Evolutionary conservation across 805 yeast genomes (phyloP).

Genomic region (Suhomyces emberorum): DNA sequence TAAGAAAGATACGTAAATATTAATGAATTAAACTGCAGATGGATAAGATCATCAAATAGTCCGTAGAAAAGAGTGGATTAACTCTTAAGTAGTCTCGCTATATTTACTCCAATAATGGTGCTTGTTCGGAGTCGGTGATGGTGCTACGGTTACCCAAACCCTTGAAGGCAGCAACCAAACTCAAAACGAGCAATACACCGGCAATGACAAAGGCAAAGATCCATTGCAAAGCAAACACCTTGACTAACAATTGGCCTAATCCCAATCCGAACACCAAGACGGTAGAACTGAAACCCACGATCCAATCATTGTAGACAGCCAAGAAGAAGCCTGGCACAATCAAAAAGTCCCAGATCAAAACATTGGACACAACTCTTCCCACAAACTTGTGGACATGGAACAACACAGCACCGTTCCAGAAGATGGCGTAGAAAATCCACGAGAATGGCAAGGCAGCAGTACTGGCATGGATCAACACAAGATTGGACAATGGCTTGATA

Average conservation of each 20-base stretch:
- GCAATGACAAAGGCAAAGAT: slow-evolving; percentile 71
- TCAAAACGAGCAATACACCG: slow-evolving; percentile 50
- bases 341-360: slow-evolving; percentile 75
- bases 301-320: slow-evolving; percentile 65
- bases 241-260: slow-evolving; percentile 65
- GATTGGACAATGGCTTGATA: slow-evolving; percentile 48
- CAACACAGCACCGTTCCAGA: slow-evolving; percentile 84
- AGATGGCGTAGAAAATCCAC: slow-evolving; percentile 69
- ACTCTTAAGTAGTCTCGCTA: background rate
- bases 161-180: slow-evolving; percentile 44
- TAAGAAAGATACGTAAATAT: too few species aligned
- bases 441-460: slow-evolving; percentile 67
- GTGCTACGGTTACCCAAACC: slow-evolving; percentile 20
- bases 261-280: slow-evolving; percentile 64
- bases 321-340: slow-evolving; percentile 59
- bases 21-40: too few species aligned
- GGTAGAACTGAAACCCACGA: slow-evolving; percentile 57
- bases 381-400: slow-evolving; percentile 58
- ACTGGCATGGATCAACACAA: slow-evolving; percentile 62
- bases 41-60: too few species aligned
- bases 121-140: slow-evolving; percentile 22
- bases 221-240: slow-evolving; percentile 80
- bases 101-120: slow-evolving; percentile 33
- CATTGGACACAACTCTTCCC: slow-evolving; percentile 67
- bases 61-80: too few species aligned